Evolutionary conservation across 768 basidiomycete genomes (phyloP).

Genomic region (Phylloporus rhodoxanthus): DNA sequence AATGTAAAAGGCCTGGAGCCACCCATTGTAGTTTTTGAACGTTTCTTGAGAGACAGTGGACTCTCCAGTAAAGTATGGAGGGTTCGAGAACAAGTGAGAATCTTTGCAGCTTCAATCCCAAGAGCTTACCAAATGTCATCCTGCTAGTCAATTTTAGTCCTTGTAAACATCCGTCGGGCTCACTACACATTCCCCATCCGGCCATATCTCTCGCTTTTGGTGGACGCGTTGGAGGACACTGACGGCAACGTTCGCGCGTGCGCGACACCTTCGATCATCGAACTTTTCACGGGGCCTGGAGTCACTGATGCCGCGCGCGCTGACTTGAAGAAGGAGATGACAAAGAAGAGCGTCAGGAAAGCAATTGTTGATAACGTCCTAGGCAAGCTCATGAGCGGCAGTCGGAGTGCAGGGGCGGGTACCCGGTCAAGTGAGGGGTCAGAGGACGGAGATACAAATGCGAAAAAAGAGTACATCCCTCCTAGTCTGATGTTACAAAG

Average conservation of each 20-base stretch:
- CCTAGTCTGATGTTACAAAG: slow-evolving; percentile 60
- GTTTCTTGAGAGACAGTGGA: slow-evolving; percentile 64
- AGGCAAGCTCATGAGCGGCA: slow-evolving; percentile 49
- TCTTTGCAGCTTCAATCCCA: background rate
- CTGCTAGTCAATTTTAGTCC: slow-evolving; percentile 52
- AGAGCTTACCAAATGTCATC: background rate
- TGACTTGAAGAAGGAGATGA: slow-evolving; percentile 89
- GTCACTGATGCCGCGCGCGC: slow-evolving; percentile 84
- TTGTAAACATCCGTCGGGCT: slow-evolving; percentile 67
- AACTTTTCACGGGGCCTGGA: slow-evolving; percentile 77
- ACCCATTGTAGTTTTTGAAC: slow-evolving; percentile 65
- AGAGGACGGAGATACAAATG: slow-evolving; percentile 40
- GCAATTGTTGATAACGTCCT: slow-evolving; percentile 80
- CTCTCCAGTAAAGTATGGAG: slow-evolving; percentile 80
- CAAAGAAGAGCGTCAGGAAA: slow-evolving; percentile 81
- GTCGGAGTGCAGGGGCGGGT: slow-evolving; percentile 37
- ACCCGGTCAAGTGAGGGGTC: slow-evolving; percentile 52
- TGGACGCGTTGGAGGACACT: slow-evolving; percentile 83
- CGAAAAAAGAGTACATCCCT: slow-evolving; percentile 61
- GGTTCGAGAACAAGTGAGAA: slow-evolving; percentile 78
- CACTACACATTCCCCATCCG: slow-evolving; percentile 75
- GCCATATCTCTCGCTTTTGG: slow-evolving; percentile 72
- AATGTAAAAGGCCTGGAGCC: slow-evolving; percentile 63
- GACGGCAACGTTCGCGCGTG: slow-evolving; percentile 87
- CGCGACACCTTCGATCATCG: slow-evolving; percentile 72